Conservation (phyloP, 768 basidiomycete genomes). For the Ephemerocybe angulata region DNA sequence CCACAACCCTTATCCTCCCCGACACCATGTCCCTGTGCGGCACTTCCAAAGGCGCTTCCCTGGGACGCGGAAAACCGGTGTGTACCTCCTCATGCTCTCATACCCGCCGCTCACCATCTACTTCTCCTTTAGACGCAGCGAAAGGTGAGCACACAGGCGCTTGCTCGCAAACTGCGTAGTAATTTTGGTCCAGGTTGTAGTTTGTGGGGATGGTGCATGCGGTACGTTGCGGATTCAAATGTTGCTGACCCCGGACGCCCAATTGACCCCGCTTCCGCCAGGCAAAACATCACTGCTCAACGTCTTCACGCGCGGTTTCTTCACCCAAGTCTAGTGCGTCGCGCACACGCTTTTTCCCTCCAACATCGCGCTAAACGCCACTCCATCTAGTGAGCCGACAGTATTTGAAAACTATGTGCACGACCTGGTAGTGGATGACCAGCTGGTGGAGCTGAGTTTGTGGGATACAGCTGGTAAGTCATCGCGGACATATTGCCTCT, state of each 20-base stretch:
- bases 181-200: conserved; percentile 51
- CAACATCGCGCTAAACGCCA: not conserved
- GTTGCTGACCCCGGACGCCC: conserved; percentile 1
- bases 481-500: not conserved
- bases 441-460: conserved; percentile 83
- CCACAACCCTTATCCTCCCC: not conserved
- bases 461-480: conserved; percentile 95
- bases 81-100: conserved; percentile 15
- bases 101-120: conserved; percentile 5
- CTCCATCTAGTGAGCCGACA: conserved; percentile 67
- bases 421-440: conserved; percentile 82
- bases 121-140: conserved; percentile 37
- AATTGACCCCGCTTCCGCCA: conserved; percentile 25
- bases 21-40: conserved; percentile 54
- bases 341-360: not conserved
- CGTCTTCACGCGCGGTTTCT: conserved; percentile 88
- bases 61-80: conserved; percentile 55
- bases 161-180: not conserved
- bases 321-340: conserved; percentile 88
- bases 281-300: conserved; percentile 84
- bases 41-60: conserved; percentile 45
- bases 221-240: conserved; percentile 44
- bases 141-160: conserved; percentile 31
- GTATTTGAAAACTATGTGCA: conserved; percentile 98
- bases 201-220: conserved; percentile 96